Percentiles rank a stretch among this genome's conserved stretches.
These are phyloP conservation scores for Mangifera indica DNA, from an alignment of 345 rosid genomes.

Conservation along the genomic window DNA sequence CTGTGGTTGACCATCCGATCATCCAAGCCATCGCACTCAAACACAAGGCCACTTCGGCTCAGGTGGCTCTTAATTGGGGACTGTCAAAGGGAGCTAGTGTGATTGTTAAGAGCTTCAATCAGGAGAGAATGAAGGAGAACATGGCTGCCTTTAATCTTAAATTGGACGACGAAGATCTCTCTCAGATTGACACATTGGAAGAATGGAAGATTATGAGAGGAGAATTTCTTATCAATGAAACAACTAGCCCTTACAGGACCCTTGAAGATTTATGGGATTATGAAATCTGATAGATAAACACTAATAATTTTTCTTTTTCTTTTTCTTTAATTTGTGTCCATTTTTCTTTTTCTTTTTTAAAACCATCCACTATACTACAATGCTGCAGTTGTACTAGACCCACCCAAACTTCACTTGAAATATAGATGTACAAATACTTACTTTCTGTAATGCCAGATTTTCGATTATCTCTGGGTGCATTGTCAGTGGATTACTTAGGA, in stretches of 20 bases:
- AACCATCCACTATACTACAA: too few species aligned
- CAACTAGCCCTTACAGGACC: constrained; percentile 76
- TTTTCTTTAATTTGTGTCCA: too few species aligned
- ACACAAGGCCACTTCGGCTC: constrained; percentile 73
- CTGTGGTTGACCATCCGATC: constrained; percentile 61
- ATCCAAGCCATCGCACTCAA: constrained; percentile 63
- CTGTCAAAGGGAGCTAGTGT: constrained; percentile 73
- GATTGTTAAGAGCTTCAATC: constrained; percentile 78
- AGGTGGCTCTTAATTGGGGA: constrained; percentile 91
- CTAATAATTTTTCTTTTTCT: too few species aligned
- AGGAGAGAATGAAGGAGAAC: constrained; percentile 65
- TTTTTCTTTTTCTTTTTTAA: too few species aligned
- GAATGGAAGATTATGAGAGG: constrained; percentile 86
- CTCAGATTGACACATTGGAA: constrained; percentile 50
- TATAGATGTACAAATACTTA: too few species aligned
- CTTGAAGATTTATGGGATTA: constrained; percentile 72
- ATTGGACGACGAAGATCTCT: constrained; percentile 56
- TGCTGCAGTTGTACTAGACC: too few species aligned
- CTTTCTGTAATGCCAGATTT: too few species aligned
- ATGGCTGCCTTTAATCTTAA: constrained; percentile 46
- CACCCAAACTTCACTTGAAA: too few species aligned
- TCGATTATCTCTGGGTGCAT: neutral
- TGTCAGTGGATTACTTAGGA: neutral
- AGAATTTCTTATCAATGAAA: constrained; percentile 59
- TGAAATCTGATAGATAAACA: constrained; percentile 47